A percentile compares a stretch with the other conserved stretches of the same genome.
Conservation (phyloP, 2,329 filamentous ascomycete genomes). For the Dactylellina haptotyla region DNA sequence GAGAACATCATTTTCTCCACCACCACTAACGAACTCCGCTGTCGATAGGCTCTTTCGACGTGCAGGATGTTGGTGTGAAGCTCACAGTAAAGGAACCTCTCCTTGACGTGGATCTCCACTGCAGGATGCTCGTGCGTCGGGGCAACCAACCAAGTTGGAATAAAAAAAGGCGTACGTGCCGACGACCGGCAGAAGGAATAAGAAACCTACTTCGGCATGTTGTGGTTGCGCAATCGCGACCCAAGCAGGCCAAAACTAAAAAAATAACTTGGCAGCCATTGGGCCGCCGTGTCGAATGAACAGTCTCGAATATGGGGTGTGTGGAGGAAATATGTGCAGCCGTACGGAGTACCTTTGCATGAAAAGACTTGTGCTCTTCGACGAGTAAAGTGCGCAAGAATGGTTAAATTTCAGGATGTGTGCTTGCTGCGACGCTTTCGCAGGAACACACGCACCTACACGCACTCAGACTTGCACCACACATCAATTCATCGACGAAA, state of each 20-base stretch:
- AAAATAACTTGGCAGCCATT: not conserved
- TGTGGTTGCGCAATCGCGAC: conserved; percentile 54
- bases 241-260: conserved; percentile 31
- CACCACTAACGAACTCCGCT: conserved; percentile 12
- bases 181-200: conserved; percentile 50
- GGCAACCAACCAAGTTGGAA: not conserved
- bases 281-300: conserved; percentile 31
- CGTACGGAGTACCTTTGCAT: not conserved
- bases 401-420: conserved; percentile 55
- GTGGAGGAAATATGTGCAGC: conserved; percentile 10
- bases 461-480: not conserved
- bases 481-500: conserved; percentile 8
- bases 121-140: conserved; percentile 40
- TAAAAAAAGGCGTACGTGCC: conserved; percentile 12
- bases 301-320: not conserved
- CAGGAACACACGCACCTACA: conserved; percentile 21
- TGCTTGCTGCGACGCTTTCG: conserved; percentile 52
- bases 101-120: conserved; percentile 50
- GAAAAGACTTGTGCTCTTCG: not conserved
- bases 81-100: conserved; percentile 2
- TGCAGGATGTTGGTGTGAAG: conserved; percentile 24
- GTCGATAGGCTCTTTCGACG: conserved; percentile 1
- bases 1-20: not conserved
- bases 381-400: conserved; percentile 37
- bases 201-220: conserved; percentile 21